phyloP scores from a whole-genome alignment of 225 moss, liverwort and hornwort species.

The Sphagnum contortum region DNA sequence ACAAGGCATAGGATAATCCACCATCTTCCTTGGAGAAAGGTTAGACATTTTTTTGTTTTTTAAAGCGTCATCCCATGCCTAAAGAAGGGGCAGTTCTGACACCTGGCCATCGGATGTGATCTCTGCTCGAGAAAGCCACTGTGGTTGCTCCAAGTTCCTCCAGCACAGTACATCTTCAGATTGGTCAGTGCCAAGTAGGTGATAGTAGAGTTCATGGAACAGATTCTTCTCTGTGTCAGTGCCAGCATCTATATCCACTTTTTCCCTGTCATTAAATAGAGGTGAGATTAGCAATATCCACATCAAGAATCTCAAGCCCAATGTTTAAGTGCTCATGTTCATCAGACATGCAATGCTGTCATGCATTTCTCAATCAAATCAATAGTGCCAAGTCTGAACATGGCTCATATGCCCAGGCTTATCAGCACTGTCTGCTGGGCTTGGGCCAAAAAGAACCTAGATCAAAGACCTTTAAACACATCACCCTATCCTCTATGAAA shows the following conservation, averaged over 20 bases:
- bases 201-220: constrained; percentile 67
- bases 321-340: background rate
- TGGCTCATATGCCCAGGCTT: no score
- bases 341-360: no score
- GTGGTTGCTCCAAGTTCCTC: constrained; percentile 50
- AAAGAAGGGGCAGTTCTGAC: background rate
- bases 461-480: no score
- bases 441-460: no score
- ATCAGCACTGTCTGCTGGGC: no score
- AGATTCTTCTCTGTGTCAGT: constrained; percentile 76
- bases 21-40: no score
- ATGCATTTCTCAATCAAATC: no score
- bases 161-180: constrained; percentile 79
- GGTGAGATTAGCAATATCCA: background rate
- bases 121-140: constrained; percentile 70
- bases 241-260: constrained; percentile 52
- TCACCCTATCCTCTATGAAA: no score
- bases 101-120: constrained; percentile 81
- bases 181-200: constrained; percentile 70
- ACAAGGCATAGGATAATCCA: background rate
- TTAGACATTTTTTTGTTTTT: no score
- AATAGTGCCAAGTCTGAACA: no score
- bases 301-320: background rate
- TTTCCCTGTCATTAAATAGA: constrained; percentile 21
- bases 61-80: background rate